These are phyloP conservation scores for Cystobasidium tubakii DNA, from an alignment of 768 basidiomycete species.

Conservation along the genomic window DNA sequence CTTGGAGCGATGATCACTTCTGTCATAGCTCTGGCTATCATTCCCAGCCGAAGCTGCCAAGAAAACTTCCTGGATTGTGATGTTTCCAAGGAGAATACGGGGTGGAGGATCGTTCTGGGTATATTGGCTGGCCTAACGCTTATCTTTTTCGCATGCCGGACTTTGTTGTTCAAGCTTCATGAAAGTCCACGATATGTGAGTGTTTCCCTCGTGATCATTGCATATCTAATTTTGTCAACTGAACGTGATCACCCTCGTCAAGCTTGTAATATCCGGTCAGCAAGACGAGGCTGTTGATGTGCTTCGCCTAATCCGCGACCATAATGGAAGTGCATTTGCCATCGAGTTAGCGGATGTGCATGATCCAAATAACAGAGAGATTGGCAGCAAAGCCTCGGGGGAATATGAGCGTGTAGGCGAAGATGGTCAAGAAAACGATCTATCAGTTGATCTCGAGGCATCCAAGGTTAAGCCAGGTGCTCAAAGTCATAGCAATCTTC, in stretches of 20 bases:
- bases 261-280: slow-evolving; percentile 80
- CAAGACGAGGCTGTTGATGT: slow-evolving; percentile 75
- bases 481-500: slow-evolving; percentile 15
- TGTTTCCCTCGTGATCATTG: background rate
- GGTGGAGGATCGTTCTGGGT: slow-evolving; percentile 81
- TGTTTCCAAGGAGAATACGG: slow-evolving; percentile 64
- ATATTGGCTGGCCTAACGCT: slow-evolving; percentile 75
- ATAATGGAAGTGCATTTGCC: slow-evolving; percentile 69
- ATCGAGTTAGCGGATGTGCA: slow-evolving; percentile 68
- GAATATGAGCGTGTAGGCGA: slow-evolving; percentile 1
- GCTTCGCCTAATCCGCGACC: slow-evolving; percentile 73
- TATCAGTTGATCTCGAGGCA: background rate
- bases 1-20: slow-evolving; percentile 82
- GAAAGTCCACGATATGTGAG: slow-evolving; percentile 63
- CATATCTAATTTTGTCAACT: too few species aligned
- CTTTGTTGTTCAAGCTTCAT: slow-evolving; percentile 81
- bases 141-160: slow-evolving; percentile 76
- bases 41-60: slow-evolving; percentile 59
- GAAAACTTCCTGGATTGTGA: slow-evolving; percentile 55
- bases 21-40: slow-evolving; percentile 66
- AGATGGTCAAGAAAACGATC: slow-evolving; percentile 31
- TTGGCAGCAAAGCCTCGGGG: background rate
- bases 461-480: background rate
- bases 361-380: slow-evolving; percentile 47
- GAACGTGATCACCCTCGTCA: background rate